phyloP scores from a whole-genome alignment of 352 stramenopile genomes.

The Globisporangium yorkense region DNA sequence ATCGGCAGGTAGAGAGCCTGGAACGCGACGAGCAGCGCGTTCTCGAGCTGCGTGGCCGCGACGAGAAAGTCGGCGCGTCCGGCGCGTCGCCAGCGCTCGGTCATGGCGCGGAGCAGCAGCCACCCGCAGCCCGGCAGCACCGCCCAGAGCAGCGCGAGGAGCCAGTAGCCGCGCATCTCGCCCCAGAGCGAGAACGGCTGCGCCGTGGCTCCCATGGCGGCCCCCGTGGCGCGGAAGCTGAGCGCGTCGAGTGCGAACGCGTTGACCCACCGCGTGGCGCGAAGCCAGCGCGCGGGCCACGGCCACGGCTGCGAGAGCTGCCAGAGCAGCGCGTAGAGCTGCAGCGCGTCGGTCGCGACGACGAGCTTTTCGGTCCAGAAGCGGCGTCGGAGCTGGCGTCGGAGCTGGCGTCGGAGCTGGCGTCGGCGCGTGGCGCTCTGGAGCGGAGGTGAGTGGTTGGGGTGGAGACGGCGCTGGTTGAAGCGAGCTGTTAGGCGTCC shows the following conservation, averaged over 20 bases:
- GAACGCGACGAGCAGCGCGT: conserved; percentile 35
- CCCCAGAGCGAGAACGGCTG: conserved; percentile 57
- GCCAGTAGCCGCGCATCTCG: conserved; percentile 50
- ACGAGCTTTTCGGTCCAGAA: conserved; percentile 61
- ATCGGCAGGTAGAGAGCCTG: conserved; percentile 55
- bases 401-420: neutral
- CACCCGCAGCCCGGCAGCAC: conserved; percentile 20
- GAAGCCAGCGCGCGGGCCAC: conserved; percentile 54
- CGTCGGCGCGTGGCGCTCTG: neutral
- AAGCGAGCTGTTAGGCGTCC: too few species aligned
- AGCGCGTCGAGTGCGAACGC: conserved; percentile 46
- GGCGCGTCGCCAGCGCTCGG: conserved; percentile 11
- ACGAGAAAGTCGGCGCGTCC: conserved; percentile 24
- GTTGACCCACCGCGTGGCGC: conserved; percentile 42
- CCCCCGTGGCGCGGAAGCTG: conserved; percentile 41
- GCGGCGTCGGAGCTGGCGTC: conserved; percentile 26
- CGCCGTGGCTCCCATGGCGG: conserved; percentile 51
- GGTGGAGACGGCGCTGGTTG: too few species aligned
- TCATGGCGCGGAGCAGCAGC: conserved; percentile 2
- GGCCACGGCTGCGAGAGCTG: conserved; percentile 76
- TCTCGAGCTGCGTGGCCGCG: conserved; percentile 26
- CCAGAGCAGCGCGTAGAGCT: conserved; percentile 69
- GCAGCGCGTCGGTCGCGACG: conserved; percentile 34
- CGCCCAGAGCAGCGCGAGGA: conserved; percentile 43
- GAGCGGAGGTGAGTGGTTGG: neutral